Base-by-base conservation (phyloP, 345 rosid species). In the Brassica carinata region DNA sequence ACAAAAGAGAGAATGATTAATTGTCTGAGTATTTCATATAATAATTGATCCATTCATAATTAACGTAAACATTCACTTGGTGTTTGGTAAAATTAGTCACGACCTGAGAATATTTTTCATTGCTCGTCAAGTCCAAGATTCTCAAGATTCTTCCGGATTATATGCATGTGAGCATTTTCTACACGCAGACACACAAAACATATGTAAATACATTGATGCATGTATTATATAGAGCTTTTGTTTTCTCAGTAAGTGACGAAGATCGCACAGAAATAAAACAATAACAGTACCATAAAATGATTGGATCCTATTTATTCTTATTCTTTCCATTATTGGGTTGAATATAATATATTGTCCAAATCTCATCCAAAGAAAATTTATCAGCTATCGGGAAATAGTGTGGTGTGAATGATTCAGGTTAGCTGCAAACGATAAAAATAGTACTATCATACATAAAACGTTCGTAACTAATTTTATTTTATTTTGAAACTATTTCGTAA, bases 11-110 rank as follows among this genome's bases (percentile, higher is more conserved):
- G 58, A 72, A 57, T 4, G 34, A 66, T 59, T 77, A 61, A 26
- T 65, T 36, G 45, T n/a, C 19, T 30, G 73, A 77, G 33, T 72
- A 53, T 19, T 19, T 55, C 10, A 61, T 45, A 65, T 29, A 29
- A 51, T 53, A 53, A 5, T 40, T 55, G 67, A 58, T 72, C 18
- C 13, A 3, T 7, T 33, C 79, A 8, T 26, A 62, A 34, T 74
- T 80, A 80, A 80, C 75, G 83, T 81, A 65, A 80, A 81, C 80
- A 81, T 81, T 72, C 80, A 81, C 83, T 64, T 75, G 72, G 80
- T 70, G 72, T 81, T 75, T 18, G 51, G 67, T 70, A 81, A 75
- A 81, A 81, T 19, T 75, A 75, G 68, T 75, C 67, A 81, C 75
- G 80, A 75, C 76, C 8, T 59, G 67, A 80, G 83, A 70, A 81